Conservation (phyloP, 345 rosid genomes). For the Populus deltoides region DNA sequence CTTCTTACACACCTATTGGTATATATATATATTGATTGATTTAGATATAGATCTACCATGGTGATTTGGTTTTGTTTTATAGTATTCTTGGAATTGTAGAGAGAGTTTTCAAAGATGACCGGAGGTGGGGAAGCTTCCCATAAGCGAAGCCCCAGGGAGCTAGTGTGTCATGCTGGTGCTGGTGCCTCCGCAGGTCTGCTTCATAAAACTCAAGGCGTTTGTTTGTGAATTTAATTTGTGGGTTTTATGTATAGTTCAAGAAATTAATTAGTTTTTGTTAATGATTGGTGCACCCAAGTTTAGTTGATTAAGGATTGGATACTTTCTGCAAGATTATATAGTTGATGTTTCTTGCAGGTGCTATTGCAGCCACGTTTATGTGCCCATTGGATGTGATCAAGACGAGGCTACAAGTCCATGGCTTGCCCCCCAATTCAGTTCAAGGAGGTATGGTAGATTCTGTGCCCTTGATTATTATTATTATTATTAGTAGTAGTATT, state of each 20-base stretch:
- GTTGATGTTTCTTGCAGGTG: constrained; percentile 48
- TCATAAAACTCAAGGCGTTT: not conserved
- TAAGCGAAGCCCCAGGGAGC: constrained; percentile 39
- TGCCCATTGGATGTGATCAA: constrained; percentile 98
- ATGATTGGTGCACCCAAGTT: not conserved
- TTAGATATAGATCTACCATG: constrained; percentile 31
- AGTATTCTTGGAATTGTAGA: constrained; percentile 11
- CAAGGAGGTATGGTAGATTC: constrained; percentile 49
- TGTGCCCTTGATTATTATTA: not conserved
- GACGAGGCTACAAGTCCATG: constrained; percentile 89
- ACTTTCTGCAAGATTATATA: not conserved
- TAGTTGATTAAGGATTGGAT: not conserved
- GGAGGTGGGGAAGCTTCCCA: constrained; percentile 38
- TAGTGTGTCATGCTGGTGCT: constrained; percentile 57
- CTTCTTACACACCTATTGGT: not conserved
- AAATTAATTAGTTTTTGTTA: not conserved
- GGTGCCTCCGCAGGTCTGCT: constrained; percentile 88
- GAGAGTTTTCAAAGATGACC: constrained; percentile 41
- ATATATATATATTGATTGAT: not conserved
- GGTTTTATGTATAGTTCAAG: constrained; percentile 3
- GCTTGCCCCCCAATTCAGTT: constrained; percentile 60
- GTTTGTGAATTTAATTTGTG: not conserved
- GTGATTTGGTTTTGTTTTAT: constrained; percentile 9
- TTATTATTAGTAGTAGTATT: no score
- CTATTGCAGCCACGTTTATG: constrained; percentile 86